These are phyloP conservation scores for Paramarasmius palmivorus DNA, from an alignment of 1,284 basidiomycete genomes.

Conservation along the genomic window DNA sequence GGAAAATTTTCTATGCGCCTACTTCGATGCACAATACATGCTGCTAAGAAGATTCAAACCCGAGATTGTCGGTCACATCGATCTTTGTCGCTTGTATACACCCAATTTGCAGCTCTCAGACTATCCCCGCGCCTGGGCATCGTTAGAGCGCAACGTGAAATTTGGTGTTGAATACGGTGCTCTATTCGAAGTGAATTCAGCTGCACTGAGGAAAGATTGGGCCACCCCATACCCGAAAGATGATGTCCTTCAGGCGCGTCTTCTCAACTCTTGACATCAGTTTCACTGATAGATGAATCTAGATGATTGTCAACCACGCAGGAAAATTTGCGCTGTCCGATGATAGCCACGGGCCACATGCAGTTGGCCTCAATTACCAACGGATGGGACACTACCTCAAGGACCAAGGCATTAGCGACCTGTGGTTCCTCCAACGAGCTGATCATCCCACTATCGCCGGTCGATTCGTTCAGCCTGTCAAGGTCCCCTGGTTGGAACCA, in stretches of 20 bases:
- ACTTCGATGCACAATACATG: conserved; percentile 83
- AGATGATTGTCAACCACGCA: conserved; percentile 68
- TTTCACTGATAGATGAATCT: conserved; percentile 10
- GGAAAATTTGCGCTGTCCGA: conserved; percentile 90
- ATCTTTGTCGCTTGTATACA: conserved; percentile 83
- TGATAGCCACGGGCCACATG: conserved; percentile 90
- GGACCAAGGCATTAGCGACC: conserved; percentile 55
- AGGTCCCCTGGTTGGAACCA: conserved; percentile 56
- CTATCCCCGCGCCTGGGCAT: conserved; percentile 62
- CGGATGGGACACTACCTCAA: conserved; percentile 71
- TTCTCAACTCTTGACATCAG: neutral
- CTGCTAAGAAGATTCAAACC: conserved; percentile 75
- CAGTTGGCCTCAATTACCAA: conserved; percentile 87
- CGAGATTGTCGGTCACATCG: conserved; percentile 92
- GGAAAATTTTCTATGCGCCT: conserved; percentile 60
- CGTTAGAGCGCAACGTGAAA: conserved; percentile 75
- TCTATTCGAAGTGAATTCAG: conserved; percentile 91
- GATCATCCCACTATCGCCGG: conserved; percentile 41
- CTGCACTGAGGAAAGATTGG: conserved; percentile 94
- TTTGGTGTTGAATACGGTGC: conserved; percentile 84
- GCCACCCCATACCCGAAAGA: conserved; percentile 77
- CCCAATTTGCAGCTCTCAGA: conserved; percentile 56
- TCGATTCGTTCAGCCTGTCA: conserved; percentile 44
- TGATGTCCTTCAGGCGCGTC: conserved; percentile 70
- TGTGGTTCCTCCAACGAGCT: conserved; percentile 67